Conservation (phyloP, 139 green algal genomes). For the Coccomyxa sp. region DNA sequence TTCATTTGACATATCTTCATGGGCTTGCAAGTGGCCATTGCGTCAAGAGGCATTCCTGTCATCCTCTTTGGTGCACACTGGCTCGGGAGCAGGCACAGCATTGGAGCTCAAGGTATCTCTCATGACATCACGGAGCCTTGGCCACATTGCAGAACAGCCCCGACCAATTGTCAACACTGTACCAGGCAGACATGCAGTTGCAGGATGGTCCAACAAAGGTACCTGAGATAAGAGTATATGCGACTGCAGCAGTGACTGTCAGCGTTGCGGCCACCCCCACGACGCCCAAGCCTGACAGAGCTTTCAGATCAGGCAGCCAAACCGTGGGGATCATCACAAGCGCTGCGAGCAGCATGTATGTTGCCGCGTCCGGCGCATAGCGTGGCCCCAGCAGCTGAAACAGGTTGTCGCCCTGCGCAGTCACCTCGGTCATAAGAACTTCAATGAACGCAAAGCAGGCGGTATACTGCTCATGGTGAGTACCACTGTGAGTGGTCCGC, state of each 20-base stretch:
- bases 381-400: slow-evolving; percentile 19
- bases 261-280: slow-evolving; percentile 24
- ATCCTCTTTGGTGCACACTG: too few relatives aligned
- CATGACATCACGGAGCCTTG: too few relatives aligned
- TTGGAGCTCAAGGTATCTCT: too few relatives aligned
- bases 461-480: background rate
- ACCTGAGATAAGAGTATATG: background rate
- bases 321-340: slow-evolving; percentile 34
- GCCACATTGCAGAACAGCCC: too few relatives aligned
- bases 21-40: too few relatives aligned
- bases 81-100: too few relatives aligned
- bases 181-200: too few relatives aligned
- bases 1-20: background rate
- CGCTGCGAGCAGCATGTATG: slow-evolving; percentile 14
- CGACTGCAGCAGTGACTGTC: slow-evolving; percentile 4
- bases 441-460: background rate
- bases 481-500: background rate
- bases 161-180: too few relatives aligned
- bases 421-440: background rate
- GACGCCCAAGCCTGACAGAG: slow-evolving; percentile 33
- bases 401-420: slow-evolving; percentile 26
- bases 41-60: too few relatives aligned
- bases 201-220: too few relatives aligned
- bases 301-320: slow-evolving; percentile 34
- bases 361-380: slow-evolving; percentile 3